Evolutionary conservation across 192 early-diverging fungal genomes (phyloP).

Genomic region (Umbelopsis vinacea): DNA sequence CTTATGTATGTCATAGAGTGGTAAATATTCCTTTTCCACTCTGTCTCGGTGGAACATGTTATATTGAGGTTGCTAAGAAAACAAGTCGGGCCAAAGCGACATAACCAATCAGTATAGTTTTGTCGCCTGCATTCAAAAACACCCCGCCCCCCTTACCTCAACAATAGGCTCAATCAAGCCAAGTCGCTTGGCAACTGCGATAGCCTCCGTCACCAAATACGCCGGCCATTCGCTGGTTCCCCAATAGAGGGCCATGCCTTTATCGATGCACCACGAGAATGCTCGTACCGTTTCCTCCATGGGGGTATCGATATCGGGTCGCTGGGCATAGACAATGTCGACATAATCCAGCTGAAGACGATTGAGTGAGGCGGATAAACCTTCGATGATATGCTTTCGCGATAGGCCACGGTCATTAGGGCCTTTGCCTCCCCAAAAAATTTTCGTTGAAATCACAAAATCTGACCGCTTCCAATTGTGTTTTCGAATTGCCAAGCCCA

Average conservation of each 20-base stretch:
- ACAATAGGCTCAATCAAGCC: conserved; percentile 72
- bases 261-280: conserved; percentile 81
- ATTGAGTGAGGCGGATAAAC: conserved; percentile 69
- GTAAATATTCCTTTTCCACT: conserved; percentile 73
- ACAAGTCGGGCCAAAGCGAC: not conserved
- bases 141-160: too few relatives aligned
- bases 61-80: conserved; percentile 75
- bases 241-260: conserved; percentile 85
- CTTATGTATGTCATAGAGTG: conserved; percentile 68
- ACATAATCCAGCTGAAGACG: conserved; percentile 78
- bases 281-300: conserved; percentile 88
- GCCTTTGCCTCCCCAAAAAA: conserved; percentile 74
- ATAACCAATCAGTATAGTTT: not conserved
- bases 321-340: conserved; percentile 81
- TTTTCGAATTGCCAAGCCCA: conserved; percentile 80
- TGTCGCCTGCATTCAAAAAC: not conserved
- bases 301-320: conserved; percentile 66
- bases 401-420: conserved; percentile 84
- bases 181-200: conserved; percentile 67
- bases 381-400: conserved; percentile 86
- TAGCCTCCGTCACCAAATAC: conserved; percentile 76
- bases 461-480: conserved; percentile 66
- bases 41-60: conserved; percentile 86
- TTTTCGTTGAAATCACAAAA: conserved; percentile 81
- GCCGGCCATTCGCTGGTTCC: conserved; percentile 85